Evolutionary conservation across 2,329 filamentous ascomycete genomes (phyloP).

Genomic region (Aspergillus candidus): DNA sequence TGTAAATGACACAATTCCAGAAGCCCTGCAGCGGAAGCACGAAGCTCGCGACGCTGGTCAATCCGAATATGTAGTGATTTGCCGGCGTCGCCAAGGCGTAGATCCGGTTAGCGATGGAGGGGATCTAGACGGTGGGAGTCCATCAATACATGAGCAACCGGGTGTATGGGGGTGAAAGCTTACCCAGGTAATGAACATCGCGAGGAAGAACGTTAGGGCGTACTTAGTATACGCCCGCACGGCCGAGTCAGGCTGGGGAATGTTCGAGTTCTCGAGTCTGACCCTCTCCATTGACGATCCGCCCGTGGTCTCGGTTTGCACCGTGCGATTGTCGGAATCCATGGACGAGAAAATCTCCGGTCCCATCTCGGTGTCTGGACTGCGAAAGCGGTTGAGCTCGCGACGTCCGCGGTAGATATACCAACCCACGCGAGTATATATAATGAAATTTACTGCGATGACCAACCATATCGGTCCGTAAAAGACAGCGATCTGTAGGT

Average conservation of each 20-base stretch:
- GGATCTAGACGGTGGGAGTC: conserved; percentile 41
- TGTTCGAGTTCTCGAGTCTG: conserved; percentile 20
- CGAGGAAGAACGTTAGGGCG: conserved; percentile 36
- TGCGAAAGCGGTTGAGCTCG: conserved; percentile 43
- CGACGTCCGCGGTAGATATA: conserved; percentile 51
- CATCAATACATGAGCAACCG: not conserved
- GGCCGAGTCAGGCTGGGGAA: conserved; percentile 19
- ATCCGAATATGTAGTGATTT: conserved; percentile 45
- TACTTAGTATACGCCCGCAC: conserved; percentile 37
- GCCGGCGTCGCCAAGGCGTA: conserved; percentile 60
- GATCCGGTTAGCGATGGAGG: conserved; percentile 69
- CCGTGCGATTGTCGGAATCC: conserved; percentile 19
- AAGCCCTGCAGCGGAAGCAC: conserved; percentile 77
- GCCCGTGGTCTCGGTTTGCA: too few species aligned
- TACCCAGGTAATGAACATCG: conserved; percentile 40
- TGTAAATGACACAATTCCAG: conserved; percentile 77
- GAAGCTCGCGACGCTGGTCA: conserved; percentile 65
- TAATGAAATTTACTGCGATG: conserved; percentile 34
- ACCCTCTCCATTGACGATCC: not conserved
- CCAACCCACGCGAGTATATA: conserved; percentile 37
- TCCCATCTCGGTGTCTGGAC: conserved; percentile 22
- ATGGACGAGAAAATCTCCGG: conserved; percentile 44
- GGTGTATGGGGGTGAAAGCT: not conserved
- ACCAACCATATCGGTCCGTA: conserved; percentile 50
- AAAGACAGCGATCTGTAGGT: conserved; percentile 67